Base-by-base conservation (phyloP, 225 moss, liverwort and hornwort genomes). In the Pseudisothecium myosuroides region DNA sequence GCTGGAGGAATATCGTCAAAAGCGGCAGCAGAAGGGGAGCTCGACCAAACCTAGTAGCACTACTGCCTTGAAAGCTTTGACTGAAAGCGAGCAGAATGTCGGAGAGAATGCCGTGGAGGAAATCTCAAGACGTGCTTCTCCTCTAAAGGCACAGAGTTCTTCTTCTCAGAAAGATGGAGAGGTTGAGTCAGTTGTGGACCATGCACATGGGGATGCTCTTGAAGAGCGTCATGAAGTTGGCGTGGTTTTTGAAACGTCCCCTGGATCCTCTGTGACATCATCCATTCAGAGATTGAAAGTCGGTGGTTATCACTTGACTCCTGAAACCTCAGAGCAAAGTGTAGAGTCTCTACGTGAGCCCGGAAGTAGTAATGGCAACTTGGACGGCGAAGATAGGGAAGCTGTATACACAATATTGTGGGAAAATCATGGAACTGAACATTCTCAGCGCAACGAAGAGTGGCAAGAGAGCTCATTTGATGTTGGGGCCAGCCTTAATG, bases 1-100 rank as follows among this genome's bases (percentile, higher is more conserved):
- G 97, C 92, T 97, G 91, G 95, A 97, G 93, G 96, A 95, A 82
- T 97, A 94, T 92, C 96, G 95, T 83, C 97, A 95, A 36, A 97
- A 96, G 92, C 92, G 92, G 81, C 95, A 95, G 92, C 97, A 95
- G 92, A 96, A 96, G 91, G 95, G 94, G 89, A 89, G 90, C 91
- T 91, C 94, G 39, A 89, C 90, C 67, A 97, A 94, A 90, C 61
- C 91, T 87, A 88, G 87, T 82, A 89, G 85, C 77, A 88, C 93
- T 78, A 88, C 94, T 88, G 92, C 93, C 83, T 89, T 94, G 80
- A 96, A 94, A 88, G 90, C 89, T 83, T 90, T 94, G 89, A 90
- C 91, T 81, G 95, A 91, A 89, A 93, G 90, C 62, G 95, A 93
- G 82, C 93, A 89, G 83, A 86, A 20, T 83, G 87, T 85, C 64